Percentiles rank a stretch among this genome's conserved stretches.
Conservation (phyloP, 2,329 filamentous ascomycete species). For the Alternaria consortialis region DNA sequence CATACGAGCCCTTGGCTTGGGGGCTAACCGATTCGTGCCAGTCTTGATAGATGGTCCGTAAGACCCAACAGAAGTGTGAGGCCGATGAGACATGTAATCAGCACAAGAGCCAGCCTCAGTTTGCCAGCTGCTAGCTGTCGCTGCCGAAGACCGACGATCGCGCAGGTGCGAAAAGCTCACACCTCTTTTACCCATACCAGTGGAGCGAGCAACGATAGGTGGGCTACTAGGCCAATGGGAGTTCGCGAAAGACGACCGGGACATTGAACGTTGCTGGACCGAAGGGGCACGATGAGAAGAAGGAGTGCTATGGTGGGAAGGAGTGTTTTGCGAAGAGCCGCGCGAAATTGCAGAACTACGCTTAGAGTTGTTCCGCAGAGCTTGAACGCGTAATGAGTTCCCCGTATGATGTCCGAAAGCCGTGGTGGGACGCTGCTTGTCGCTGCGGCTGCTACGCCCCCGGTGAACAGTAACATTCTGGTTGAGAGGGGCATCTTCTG, state of each 20-base stretch:
- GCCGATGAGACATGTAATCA: slow-evolving; percentile 38
- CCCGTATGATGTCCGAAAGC: slow-evolving; percentile 52
- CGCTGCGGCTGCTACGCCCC: slow-evolving; percentile 46
- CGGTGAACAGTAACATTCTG: slow-evolving; percentile 76
- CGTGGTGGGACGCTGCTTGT: slow-evolving; percentile 48
- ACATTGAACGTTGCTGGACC: slow-evolving; percentile 36
- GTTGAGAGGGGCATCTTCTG: slow-evolving; percentile 63
- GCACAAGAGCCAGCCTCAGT: slow-evolving; percentile 38
- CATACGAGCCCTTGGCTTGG: slow-evolving; percentile 36
- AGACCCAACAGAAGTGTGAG: slow-evolving; percentile 32
- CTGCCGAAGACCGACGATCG: slow-evolving; percentile 53
- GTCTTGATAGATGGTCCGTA: slow-evolving; percentile 34
- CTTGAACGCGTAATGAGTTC: slow-evolving; percentile 55
- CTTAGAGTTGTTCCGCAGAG: slow-evolving; percentile 47
- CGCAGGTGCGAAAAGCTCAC: slow-evolving; percentile 69
- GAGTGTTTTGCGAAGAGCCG: slow-evolving; percentile 31
- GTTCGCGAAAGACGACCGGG: slow-evolving; percentile 57
- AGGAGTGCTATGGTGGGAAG: slow-evolving; percentile 38
- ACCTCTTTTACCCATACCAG: slow-evolving; percentile 65
- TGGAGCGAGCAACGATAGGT: slow-evolving; percentile 58
- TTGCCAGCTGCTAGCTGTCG: slow-evolving; percentile 50
- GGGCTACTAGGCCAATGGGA: slow-evolving; percentile 59
- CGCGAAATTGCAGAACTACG: slow-evolving; percentile 45
- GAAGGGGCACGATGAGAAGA: slow-evolving; percentile 42
- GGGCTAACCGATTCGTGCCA: slow-evolving; percentile 35